Percentiles rank a stretch among this genome's conserved stretches.
These are phyloP conservation scores for Pleurotus citrinopileatus DNA, from an alignment of 768 basidiomycete species.

Conservation along the genomic window DNA sequence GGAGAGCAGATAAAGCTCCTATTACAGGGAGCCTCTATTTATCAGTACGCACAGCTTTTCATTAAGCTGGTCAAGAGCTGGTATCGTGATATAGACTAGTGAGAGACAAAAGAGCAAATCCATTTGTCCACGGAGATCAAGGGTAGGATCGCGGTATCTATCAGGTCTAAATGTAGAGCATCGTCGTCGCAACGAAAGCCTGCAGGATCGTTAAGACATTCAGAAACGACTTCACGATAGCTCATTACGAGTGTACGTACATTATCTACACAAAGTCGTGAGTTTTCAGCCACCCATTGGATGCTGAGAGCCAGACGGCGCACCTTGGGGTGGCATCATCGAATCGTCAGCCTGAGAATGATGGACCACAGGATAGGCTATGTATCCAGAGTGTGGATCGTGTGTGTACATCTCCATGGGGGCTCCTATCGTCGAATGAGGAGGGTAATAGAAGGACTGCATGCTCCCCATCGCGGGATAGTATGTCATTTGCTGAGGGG, in stretches of 20 bases:
- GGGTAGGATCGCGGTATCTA: too few species aligned
- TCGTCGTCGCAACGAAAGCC: neutral
- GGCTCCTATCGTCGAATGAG: neutral
- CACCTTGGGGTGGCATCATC: slow-evolving; percentile 10
- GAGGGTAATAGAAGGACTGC: slow-evolving; percentile 9
- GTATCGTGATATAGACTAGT: too few species aligned
- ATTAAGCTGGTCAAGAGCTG: too few species aligned
- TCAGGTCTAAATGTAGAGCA: slow-evolving; percentile 4
- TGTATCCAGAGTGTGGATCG: slow-evolving; percentile 2
- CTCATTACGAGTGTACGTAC: slow-evolving; percentile 7
- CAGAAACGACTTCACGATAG: slow-evolving; percentile 2
- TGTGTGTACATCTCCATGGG: slow-evolving; percentile 6
- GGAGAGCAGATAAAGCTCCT: too few species aligned
- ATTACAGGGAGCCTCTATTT: neutral
- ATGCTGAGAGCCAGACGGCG: slow-evolving; percentile 9
- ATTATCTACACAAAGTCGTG: slow-evolving; percentile 2
- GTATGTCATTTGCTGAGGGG: slow-evolving; percentile 1
- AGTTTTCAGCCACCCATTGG: slow-evolving; percentile 9
- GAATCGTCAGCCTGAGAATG: slow-evolving; percentile 8
- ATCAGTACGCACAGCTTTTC: too few species aligned
- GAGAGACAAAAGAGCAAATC: too few species aligned
- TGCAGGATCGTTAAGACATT: slow-evolving; percentile 1
- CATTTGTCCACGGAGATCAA: too few species aligned
- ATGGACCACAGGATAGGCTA: slow-evolving; percentile 8
- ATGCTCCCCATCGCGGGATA: slow-evolving; percentile 7